A percentile compares a stretch with the other conserved stretches of the same genome.
Evolutionary conservation across 2,329 filamentous ascomycete species (phyloP).

Genomic region (Truncatella angustata): DNA sequence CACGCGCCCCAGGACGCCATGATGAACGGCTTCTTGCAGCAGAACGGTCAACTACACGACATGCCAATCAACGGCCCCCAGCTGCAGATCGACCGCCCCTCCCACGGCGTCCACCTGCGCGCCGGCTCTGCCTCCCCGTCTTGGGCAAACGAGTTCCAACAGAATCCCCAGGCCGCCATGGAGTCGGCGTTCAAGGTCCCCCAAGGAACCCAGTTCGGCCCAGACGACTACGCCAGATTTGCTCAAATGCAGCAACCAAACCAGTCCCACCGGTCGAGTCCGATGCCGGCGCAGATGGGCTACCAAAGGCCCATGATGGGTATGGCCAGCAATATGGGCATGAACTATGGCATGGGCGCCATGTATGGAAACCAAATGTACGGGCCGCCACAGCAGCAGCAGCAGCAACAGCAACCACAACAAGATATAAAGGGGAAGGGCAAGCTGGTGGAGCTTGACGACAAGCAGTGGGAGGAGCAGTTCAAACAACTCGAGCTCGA

Average conservation of each 20-base stretch:
- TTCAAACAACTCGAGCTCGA: slow-evolving; percentile 83
- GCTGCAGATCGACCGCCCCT: slow-evolving; percentile 44
- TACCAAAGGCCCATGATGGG: slow-evolving; percentile 41
- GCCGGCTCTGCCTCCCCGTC: slow-evolving; percentile 53
- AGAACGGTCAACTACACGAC: slow-evolving; percentile 60
- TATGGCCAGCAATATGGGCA: slow-evolving; percentile 47
- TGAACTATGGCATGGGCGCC: slow-evolving; percentile 54
- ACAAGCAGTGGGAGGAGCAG: slow-evolving; percentile 93
- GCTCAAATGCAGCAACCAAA: slow-evolving; percentile 64
- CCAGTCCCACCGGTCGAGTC: slow-evolving; percentile 44
- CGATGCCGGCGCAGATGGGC: slow-evolving; percentile 55
- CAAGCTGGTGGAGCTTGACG: slow-evolving; percentile 91
- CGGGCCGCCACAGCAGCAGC: slow-evolving; percentile 30
- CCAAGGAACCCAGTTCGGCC: slow-evolving; percentile 63
- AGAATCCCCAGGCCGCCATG: slow-evolving; percentile 60
- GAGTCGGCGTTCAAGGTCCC: slow-evolving; percentile 66
- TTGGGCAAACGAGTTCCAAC: slow-evolving; percentile 52
- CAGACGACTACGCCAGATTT: slow-evolving; percentile 86
- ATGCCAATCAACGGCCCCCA: slow-evolving; percentile 46
- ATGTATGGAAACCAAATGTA: slow-evolving; percentile 55
- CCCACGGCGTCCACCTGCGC: slow-evolving; percentile 51
- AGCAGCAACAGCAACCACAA: slow-evolving; percentile 34
- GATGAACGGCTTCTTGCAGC: slow-evolving; percentile 55
- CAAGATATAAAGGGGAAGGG: slow-evolving; percentile 74
- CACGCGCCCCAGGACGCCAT: slow-evolving; percentile 74